Evolutionary conservation across 2,329 filamentous ascomycete species (phyloP).

Genomic region (Trichoderma koningiopsis): DNA sequence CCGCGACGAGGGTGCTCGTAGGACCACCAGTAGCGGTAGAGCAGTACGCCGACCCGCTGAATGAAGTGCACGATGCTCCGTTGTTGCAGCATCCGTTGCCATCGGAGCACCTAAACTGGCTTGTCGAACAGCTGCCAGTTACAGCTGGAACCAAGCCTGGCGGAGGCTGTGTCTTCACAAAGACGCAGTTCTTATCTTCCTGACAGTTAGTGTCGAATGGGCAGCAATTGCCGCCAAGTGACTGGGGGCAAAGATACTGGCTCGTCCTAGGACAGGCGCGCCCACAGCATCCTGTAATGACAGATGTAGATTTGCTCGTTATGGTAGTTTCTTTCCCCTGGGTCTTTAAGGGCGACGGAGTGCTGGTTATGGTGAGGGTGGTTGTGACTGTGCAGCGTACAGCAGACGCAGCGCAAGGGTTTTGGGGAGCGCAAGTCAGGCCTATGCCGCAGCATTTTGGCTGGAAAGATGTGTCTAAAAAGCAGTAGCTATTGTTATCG

Average conservation of each 20-base stretch:
- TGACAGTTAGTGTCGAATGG: constrained; percentile 48
- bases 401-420: constrained; percentile 38
- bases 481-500: constrained; percentile 49
- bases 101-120: constrained; percentile 48
- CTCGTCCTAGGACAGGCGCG: constrained; percentile 46
- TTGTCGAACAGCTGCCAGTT: constrained; percentile 46
- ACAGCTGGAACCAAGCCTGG: constrained; percentile 41
- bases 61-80: constrained; percentile 46
- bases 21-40: constrained; percentile 40
- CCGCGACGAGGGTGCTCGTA: constrained; percentile 29
- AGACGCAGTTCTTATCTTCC: constrained; percentile 40
- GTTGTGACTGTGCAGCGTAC: constrained; percentile 41
- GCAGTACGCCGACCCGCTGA: constrained; percentile 44
- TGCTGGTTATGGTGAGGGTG: constrained; percentile 28
- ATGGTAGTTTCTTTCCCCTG: background rate
- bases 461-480: constrained; percentile 40
- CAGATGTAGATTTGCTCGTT: constrained; percentile 33
- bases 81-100: constrained; percentile 55
- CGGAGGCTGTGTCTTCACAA: constrained; percentile 33
- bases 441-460: constrained; percentile 48
- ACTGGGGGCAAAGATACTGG: constrained; percentile 48
- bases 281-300: constrained; percentile 42
- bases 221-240: constrained; percentile 55
- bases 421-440: constrained; percentile 44
- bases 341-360: background rate